Evolutionary conservation across 306 rosid genomes (phyloP).

Genomic region (Aeschynomene evenia): DNA sequence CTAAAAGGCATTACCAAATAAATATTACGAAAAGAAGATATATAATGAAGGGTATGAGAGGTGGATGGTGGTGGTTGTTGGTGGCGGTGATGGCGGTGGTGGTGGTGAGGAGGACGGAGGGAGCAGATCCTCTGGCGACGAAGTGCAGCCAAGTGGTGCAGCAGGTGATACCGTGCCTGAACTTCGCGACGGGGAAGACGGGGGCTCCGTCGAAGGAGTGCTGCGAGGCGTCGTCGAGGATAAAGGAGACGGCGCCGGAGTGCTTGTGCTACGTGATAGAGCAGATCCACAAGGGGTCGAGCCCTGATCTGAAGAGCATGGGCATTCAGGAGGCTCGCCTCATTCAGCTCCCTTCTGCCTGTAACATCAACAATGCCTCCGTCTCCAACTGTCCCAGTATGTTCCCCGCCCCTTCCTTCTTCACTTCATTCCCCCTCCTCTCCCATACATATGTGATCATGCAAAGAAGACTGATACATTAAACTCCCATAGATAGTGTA

Average conservation of each 20-base stretch:
- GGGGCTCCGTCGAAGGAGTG: constrained; percentile 56
- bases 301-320: constrained; percentile 35
- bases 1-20: no score
- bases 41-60: neutral
- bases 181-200: constrained; percentile 53
- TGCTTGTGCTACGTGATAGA: constrained; percentile 63
- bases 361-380: constrained; percentile 57
- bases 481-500: no score
- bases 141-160: constrained; percentile 43
- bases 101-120: neutral
- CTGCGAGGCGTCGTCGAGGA: constrained; percentile 43
- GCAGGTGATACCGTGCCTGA: constrained; percentile 55
- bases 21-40: neutral
- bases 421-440: neutral
- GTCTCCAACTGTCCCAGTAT: constrained; percentile 66
- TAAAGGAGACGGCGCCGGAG: constrained; percentile 52
- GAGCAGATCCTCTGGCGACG: neutral
- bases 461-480: no score
- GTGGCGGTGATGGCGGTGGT: neutral
- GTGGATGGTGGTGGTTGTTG: neutral
- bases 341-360: constrained; percentile 67
- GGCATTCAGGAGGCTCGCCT: constrained; percentile 58
- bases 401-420: neutral
- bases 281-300: constrained; percentile 59
- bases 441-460: no score